Base-by-base conservation (phyloP, 2,329 filamentous ascomycete species). In the Chaetothyriales sp. region DNA sequence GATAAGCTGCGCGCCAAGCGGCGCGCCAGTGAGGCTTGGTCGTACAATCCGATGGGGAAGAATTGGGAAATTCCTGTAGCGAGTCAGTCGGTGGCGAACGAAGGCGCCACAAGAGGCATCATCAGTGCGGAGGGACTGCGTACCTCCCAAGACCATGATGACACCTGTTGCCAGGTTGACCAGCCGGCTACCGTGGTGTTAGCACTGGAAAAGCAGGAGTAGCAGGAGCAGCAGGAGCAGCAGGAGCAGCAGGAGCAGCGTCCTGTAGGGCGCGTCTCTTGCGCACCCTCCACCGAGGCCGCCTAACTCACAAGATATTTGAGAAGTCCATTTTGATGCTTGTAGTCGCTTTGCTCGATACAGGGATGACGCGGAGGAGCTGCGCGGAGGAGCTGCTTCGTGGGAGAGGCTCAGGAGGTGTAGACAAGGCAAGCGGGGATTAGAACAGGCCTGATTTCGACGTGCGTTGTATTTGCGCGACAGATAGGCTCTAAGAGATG, bases 131-230 rank as follows among this genome's bases (percentile, higher is more conserved):
- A 46, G 48, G 75, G 80, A 5, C 25, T n/a, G 18, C 56, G 9
- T 55, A 65, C 89, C 90, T 59, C 89, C 90, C 47, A 95, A 75
- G 47, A 94, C 74, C 81, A 95, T 94, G 60, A 95, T 78, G 61
- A 83, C 83, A 63, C 83, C 92, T 58, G 94, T 82, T 63, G 75
- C 86, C 69, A 98, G 76, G 77, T 98, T 98, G 69, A 94, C 86
- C 66, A 97, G 81, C 66, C 92, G 92, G 74, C 92, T 97, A 67
- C 54, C 43, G 49, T 46, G 45, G 15, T 15, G 13, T 40, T 40
- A 40, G 33, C 10, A n/a, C n/a, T n/a, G n/a, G n/a, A n/a, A n/a
- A n/a, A n/a, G n/a, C n/a, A n/a, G n/a, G n/a, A n/a, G n/a, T n/a
- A n/a, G n/a, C n/a, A n/a, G n/a, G n/a, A n/a, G n/a, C n/a, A n/a